Conservation (phyloP, 2,329 filamentous ascomycete genomes). For the Truncatella angustata region DNA sequence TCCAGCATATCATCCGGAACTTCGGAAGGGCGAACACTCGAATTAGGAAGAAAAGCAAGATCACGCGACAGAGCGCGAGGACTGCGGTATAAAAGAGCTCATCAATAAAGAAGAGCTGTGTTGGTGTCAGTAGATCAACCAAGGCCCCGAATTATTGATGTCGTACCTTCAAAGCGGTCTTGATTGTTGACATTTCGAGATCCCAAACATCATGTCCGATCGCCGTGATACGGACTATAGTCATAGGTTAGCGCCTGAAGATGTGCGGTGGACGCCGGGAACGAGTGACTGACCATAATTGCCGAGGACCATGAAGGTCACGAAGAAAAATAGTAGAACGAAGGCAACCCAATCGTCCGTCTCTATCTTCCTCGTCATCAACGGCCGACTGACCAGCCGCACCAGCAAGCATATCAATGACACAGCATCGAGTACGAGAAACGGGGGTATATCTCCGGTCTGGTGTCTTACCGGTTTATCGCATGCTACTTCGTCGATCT, state of each 20-base stretch:
- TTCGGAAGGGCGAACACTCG: conserved; percentile 9
- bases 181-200: conserved; percentile 9
- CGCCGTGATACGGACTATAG: conserved; percentile 10
- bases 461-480: conserved; percentile 3
- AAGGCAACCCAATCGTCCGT: conserved; percentile 10
- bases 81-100: conserved; percentile 13
- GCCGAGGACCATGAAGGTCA: conserved; percentile 8
- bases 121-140: too few species aligned
- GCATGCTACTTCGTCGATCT: conserved; percentile 11
- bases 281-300: conserved; percentile 5
- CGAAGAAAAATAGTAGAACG: conserved; percentile 5
- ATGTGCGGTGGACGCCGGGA: neutral
- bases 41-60: conserved; percentile 17
- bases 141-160: too few species aligned
- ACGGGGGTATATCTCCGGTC: conserved; percentile 10
- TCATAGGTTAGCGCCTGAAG: neutral
- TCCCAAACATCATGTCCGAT: conserved; percentile 13
- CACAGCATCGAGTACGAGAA: conserved; percentile 8
- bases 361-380: neutral
- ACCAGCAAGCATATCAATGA: conserved; percentile 3
- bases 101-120: conserved; percentile 14
- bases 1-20: conserved; percentile 8
- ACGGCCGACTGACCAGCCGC: conserved; percentile 5
- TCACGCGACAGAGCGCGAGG: conserved; percentile 31
- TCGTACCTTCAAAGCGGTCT: conserved; percentile 10